Evolutionary conservation across 2,329 filamentous ascomycete genomes (phyloP).

Genomic region (Trichoderma lentiforme): DNA sequence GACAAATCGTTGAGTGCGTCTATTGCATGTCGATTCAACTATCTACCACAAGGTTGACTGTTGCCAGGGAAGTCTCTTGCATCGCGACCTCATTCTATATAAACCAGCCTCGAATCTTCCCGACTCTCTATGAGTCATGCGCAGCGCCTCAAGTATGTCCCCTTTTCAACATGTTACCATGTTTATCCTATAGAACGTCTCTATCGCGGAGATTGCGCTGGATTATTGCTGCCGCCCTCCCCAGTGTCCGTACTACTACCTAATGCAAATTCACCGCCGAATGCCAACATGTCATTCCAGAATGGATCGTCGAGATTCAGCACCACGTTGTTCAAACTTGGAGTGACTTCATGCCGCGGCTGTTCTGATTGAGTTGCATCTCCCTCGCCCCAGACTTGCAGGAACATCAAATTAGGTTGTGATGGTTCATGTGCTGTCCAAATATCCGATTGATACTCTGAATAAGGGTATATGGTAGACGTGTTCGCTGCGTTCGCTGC

Average conservation of each 20-base stretch:
- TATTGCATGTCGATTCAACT: background rate
- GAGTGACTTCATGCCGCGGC: background rate
- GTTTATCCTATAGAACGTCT: background rate
- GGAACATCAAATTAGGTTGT: background rate
- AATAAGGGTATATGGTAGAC: background rate
- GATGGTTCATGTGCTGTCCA: background rate
- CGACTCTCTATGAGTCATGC: background rate
- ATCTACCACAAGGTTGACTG: background rate
- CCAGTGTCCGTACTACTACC: background rate
- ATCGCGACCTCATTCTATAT: background rate
- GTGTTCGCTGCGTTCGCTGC: background rate
- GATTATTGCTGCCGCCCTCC: background rate
- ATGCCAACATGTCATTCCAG: background rate
- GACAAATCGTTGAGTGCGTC: background rate
- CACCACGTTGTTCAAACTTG: background rate
- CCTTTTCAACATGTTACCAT: background rate
- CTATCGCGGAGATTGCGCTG: background rate
- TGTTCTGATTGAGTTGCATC: background rate
- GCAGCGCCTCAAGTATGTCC: background rate
- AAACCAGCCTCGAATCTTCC: no score
- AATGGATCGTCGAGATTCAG: background rate
- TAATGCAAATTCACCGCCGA: background rate
- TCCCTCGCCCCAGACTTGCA: background rate
- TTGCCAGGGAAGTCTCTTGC: background rate
- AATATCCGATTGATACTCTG: background rate